Conservation (phyloP, 371 early-diverging fungal species). For the Dentiscutata heterogama region DNA sequence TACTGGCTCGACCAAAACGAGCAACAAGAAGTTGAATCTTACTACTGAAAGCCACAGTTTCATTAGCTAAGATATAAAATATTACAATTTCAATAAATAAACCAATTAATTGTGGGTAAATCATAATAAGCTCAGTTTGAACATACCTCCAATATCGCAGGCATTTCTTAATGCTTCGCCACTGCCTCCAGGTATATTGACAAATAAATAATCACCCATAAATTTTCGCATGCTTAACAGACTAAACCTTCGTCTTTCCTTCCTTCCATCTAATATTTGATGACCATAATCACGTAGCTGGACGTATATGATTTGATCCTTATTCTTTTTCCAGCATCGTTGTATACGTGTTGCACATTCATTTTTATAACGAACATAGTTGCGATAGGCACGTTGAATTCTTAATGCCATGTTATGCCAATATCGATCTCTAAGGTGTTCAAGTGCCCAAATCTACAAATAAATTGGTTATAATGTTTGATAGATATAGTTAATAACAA, state of each 20-base stretch:
- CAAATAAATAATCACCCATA: conserved; percentile 92
- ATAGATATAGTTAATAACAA: neutral
- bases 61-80: conserved; percentile 50
- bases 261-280: conserved; percentile 88
- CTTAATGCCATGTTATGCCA: conserved; percentile 96
- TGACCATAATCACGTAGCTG: conserved; percentile 95
- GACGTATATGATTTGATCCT: conserved; percentile 89
- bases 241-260: conserved; percentile 92
- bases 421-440: conserved; percentile 93
- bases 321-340: conserved; percentile 88
- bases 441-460: conserved; percentile 84
- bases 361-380: conserved; percentile 77
- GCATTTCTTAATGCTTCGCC: conserved; percentile 75
- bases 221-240: conserved; percentile 88
- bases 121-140: conserved; percentile 1
- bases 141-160: conserved; percentile 60
- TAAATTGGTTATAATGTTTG: neutral
- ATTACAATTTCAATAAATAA: conserved; percentile 11
- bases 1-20: conserved; percentile 82
- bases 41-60: conserved; percentile 74
- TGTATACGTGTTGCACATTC: conserved; percentile 84
- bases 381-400: conserved; percentile 93
- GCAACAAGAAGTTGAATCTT: conserved; percentile 75
- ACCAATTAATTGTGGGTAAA: neutral
- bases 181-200: conserved; percentile 72